Evolutionary conservation across 2,329 filamentous ascomycete genomes (phyloP), one percentile per base, ranked within the genome.

Genomic region (Bipolaris oryzae): DNA sequence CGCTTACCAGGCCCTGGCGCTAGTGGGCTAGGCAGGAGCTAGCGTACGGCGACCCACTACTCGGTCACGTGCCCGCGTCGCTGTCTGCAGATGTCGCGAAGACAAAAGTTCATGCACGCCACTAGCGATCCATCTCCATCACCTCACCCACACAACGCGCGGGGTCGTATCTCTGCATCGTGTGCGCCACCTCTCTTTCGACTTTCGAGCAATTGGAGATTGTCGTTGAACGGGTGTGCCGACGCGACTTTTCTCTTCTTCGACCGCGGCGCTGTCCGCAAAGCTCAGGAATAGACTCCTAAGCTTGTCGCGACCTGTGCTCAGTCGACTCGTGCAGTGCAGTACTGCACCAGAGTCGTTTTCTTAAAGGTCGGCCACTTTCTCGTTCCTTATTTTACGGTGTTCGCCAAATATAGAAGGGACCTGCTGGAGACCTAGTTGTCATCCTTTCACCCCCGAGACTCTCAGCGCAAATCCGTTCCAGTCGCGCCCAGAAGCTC

Each of bases 141-240:
- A 57, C 64, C 62, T 64, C 42, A 61, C 64, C 39, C 65, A 64
- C 64, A 60, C 60, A 67, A 69, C 70, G 68, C 69, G 68, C 60
- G 53, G 69, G 64, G 59, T 55, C 63, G 41, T 62, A 63, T 59
- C 56, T 48, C 50, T 58, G 55, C 55, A 55, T 58, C 46, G 62
- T 60, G 64, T 64, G 69, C 64, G 50, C 60, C 21, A 60, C 60
- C 51, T 51, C 35, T 57, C 23, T 37, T 47, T 58, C 51, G 55
- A 45, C 52, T 56, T 58, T 54, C 50, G 54, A 53, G 47, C 54
- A 47, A 43, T 43, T 44, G 55, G 47, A 54, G 45, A 56, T 47
- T 46, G 57, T 56, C 53, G 51, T 41, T 49, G 44, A 50, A 50
- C 35, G 37, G 60, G 57, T 58, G 63, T 60, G 64, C 57, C 60